Base-by-base conservation (phyloP, 2,329 filamentous ascomycete genomes). In the Sporothrix protearum region DNA sequence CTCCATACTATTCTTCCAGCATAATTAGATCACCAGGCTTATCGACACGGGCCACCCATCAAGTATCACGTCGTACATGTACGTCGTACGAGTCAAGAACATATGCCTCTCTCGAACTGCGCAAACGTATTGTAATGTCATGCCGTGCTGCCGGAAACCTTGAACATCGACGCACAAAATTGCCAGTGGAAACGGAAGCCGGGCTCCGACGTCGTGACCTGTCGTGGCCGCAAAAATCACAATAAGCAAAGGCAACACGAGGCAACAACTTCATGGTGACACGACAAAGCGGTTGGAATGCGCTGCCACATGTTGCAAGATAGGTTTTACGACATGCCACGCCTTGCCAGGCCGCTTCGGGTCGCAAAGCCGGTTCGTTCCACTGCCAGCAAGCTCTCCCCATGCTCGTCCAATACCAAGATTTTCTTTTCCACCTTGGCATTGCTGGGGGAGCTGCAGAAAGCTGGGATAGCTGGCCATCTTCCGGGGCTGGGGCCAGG, bases 1-100 rank as follows among this genome's bases (percentile, higher is more conserved):
- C 47, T n/a, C 64, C 25, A 42, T 68, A 68, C 45, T 49, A 53
- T 53, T 68, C 19, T 68, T 68, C 30, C 64, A 66, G 39, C 36
- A 66, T 30, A 47, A 25, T 47, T 25, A 36, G 19, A 33, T 25
- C 57, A 25, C 57, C 33, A 63, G 19, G 33, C 16, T 1, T n/a
- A 39, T 42, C 36, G 36, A 45, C 59, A 64, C n/a, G 59, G 59
- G 7, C 59, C 36, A 64, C n/a, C 30, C 36, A 14, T 28, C 36
- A 22, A 45, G 22, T 33, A 10, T 63, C 4, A n/a, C n/a, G n/a
- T n/a, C n/a, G n/a, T n/a, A 36, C 3, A 36, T 4, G 33, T 36
- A 53, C 49, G 10, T 9, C n/a, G 49, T 3, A 64, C 19, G 19
- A 25, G 10, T 63, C 36, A 39, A n/a, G 12, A 10, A 42, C 33